Conservation (phyloP, 306 rosid genomes). For the Acacia crassicarpa region DNA sequence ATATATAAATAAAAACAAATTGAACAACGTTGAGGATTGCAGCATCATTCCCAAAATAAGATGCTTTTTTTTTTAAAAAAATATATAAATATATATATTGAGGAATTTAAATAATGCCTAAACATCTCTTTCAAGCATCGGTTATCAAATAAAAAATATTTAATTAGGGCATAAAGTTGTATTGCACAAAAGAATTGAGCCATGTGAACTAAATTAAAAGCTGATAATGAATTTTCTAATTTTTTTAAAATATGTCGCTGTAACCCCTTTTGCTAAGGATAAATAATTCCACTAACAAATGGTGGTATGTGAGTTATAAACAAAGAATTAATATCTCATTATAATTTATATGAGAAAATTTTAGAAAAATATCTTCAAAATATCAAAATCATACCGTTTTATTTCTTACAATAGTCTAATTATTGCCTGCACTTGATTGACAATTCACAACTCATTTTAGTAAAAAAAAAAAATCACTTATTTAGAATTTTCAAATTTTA, state of each 20-base stretch:
- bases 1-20: background rate
- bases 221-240: background rate
- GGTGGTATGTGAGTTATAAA: background rate
- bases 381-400: no score
- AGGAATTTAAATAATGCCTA: background rate
- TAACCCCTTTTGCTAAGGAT: background rate
- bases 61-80: constrained; percentile 10
- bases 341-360: no score
- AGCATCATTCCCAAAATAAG: constrained; percentile 23
- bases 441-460: no score
- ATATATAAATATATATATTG: no score
- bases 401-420: no score
- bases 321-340: background rate
- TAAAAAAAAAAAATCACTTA: no score
- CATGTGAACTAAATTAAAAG: background rate
- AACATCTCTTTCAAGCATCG: background rate
- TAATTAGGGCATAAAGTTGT: background rate
- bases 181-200: background rate
- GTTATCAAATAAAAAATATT: background rate
- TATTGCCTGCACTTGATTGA: no score
- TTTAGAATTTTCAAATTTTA: no score
- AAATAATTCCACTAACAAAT: background rate
- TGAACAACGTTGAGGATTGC: background rate
- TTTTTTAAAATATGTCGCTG: background rate
- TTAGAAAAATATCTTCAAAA: no score